phyloP scores from a whole-genome alignment of 805 yeast species.

The Saccharomycopsis sp. region DNA sequence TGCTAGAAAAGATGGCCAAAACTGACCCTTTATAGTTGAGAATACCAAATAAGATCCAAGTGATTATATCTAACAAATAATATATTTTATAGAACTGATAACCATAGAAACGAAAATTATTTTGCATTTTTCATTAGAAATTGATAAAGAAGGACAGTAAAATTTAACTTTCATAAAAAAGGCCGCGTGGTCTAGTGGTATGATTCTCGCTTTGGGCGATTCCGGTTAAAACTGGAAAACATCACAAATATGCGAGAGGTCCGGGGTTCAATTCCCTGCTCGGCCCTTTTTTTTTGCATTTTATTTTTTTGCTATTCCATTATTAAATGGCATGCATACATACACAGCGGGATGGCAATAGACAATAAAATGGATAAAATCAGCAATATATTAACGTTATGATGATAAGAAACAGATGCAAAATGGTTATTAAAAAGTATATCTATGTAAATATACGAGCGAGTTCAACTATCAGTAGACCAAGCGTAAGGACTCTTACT shows the following conservation, averaged over 20 bases:
- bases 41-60: too few relatives aligned
- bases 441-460: not conserved
- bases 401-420: not conserved
- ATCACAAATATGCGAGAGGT: slow-evolving; percentile 2
- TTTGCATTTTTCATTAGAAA: not conserved
- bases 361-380: not conserved
- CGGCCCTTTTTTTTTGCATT: slow-evolving; percentile 1
- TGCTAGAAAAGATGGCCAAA: too few relatives aligned
- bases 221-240: not conserved
- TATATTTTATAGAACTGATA: too few relatives aligned
- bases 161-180: not conserved
- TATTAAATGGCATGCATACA: too few relatives aligned
- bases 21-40: too few relatives aligned
- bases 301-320: not conserved
- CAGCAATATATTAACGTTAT: too few relatives aligned
- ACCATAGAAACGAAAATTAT: too few relatives aligned
- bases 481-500: slow-evolving; percentile 26
- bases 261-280: slow-evolving; percentile 4
- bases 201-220: slow-evolving; percentile 48
- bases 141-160: too few relatives aligned
- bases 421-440: too few relatives aligned
- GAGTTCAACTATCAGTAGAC: slow-evolving; percentile 2
- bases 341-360: too few relatives aligned
- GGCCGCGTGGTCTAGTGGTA: slow-evolving; percentile 50
- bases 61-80: too few relatives aligned